phyloP scores from a whole-genome alignment of 2,329 filamentous ascomycete species.

The Pseudopyrenochaeta lycopersici region DNA sequence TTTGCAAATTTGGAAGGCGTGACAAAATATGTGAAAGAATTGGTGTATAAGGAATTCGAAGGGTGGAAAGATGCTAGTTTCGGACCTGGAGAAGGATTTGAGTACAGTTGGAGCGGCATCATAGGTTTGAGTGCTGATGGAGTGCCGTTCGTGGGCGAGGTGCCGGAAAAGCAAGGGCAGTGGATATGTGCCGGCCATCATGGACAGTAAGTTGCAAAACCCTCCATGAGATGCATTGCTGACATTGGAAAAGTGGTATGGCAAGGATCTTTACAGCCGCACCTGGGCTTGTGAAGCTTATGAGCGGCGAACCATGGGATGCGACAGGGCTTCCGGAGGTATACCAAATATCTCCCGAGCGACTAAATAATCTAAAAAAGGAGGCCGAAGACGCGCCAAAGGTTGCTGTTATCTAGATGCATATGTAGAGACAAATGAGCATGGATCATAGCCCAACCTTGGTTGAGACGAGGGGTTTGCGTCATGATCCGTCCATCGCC shows the following conservation, averaged over 20 bases:
- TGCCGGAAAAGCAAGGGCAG: constrained; percentile 33
- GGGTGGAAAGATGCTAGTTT: constrained; percentile 32
- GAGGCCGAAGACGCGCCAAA: neutral
- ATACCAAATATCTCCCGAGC: constrained; percentile 28
- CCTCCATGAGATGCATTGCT: neutral
- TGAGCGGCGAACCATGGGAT: constrained; percentile 28
- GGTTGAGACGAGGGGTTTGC: neutral
- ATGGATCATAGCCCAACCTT: neutral
- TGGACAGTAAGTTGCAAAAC: constrained; percentile 30
- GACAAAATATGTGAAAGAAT: constrained; percentile 31
- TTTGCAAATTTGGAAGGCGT: constrained; percentile 34
- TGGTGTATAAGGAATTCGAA: constrained; percentile 35
- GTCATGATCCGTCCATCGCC: neutral
- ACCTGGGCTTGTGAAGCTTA: constrained; percentile 34
- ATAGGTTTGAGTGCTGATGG: constrained; percentile 36
- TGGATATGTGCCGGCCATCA: constrained; percentile 41
- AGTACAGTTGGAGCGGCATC: constrained; percentile 43
- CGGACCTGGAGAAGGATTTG: constrained; percentile 41
- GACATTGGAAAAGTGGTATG: constrained; percentile 29
- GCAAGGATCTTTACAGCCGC: constrained; percentile 38
- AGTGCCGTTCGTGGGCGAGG: constrained; percentile 34
- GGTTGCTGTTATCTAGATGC: constrained; percentile 13
- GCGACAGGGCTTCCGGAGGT: constrained; percentile 32
- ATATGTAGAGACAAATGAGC: neutral
- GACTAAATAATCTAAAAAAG: constrained; percentile 16